A percentile compares a stretch with the other conserved stretches of the same genome.
phyloP scores from a whole-genome alignment of 1,139 yeast genomes.

The Arxiozyma slooffiae region DNA sequence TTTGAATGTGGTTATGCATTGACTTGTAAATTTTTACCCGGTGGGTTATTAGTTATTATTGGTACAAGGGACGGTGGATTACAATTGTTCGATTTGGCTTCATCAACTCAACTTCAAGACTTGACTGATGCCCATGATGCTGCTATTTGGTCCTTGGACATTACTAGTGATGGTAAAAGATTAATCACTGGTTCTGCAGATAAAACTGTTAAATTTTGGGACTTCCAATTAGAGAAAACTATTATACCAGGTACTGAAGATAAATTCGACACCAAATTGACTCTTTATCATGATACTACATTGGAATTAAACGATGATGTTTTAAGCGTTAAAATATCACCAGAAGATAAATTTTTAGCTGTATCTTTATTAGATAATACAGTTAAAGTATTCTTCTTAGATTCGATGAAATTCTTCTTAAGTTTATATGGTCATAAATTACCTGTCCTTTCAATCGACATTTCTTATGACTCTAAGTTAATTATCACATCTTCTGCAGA shows the following conservation, averaged over 20 bases:
- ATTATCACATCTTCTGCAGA: constrained; percentile 92
- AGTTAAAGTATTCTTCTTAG: constrained; percentile 83
- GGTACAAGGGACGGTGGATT: constrained; percentile 85
- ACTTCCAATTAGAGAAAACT: constrained; percentile 58
- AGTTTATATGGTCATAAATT: constrained; percentile 92
- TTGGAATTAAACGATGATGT: constrained; percentile 82
- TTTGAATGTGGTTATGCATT: constrained; percentile 85
- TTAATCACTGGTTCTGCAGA: constrained; percentile 93
- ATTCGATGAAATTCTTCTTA: constrained; percentile 74
- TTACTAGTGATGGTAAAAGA: constrained; percentile 76
- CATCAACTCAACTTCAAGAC: constrained; percentile 60
- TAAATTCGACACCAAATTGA: constrained; percentile 44
- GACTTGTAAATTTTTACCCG: constrained; percentile 76
- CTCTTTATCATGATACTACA: constrained; percentile 64
- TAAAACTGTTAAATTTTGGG: constrained; percentile 83
- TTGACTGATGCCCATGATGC: constrained; percentile 74
- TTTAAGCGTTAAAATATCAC: constrained; percentile 69
- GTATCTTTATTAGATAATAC: constrained; percentile 83
- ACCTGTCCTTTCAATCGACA: constrained; percentile 85
- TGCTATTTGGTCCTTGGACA: constrained; percentile 85
- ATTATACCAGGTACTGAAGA: constrained; percentile 56
- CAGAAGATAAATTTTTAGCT: constrained; percentile 69
- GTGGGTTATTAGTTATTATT: constrained; percentile 77
- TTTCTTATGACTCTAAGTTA: constrained; percentile 76
- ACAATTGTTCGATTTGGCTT: constrained; percentile 77